Evolutionary conservation across 2,329 filamentous ascomycete genomes (phyloP), one percentile per base, ranked within the genome.

Genomic region (Lecanosticta acicola): DNA sequence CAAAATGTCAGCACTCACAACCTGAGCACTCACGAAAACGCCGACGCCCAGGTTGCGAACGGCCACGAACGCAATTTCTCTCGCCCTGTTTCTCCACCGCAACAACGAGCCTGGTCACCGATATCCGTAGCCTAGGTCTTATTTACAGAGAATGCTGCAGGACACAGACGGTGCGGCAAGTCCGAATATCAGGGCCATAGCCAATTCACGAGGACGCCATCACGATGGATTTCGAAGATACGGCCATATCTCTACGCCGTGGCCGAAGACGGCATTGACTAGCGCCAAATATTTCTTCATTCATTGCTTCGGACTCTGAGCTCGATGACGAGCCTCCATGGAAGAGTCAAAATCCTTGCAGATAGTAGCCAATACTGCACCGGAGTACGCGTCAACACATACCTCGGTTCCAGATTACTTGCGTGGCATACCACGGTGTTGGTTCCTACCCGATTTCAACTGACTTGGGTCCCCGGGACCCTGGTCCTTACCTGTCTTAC

Each of bases 1-100:
- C 16, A 54, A 16, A 45, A 89, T 61, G 67, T 88, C 41, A 70
- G 91, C 49, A 76, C 85, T 48, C 62, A 73, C 11, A 71, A 71
- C 48, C 67, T 79, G 16, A 51, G 54, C 26, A 65, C 64, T 5
- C 39, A 36, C 7, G 39, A 47, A 26, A 32, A 32, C 16, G 45
- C 16, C 39, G 20, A 32, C 17, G 29, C 29, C 17, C 26, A 21
- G 3, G 33, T 16, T 2, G 7, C 39, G 2, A 36, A 21, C 14
- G 32, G 18, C 7, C 39, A 39, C 7, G 21, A 14, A 5, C 38
- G 44, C 5, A 38, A 46, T 21, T 39, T 47, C 21, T 47, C 45
- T 9, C 33, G 17, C 8, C 34, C 39, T 13, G 36, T 18, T 17
- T 47, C 39, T 24, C 24, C 34, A 32, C 39, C 44, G 11, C 21